These are phyloP conservation scores for Leccinellum rugosiceps DNA, from an alignment of 768 basidiomycete genomes.

Conservation along the genomic window DNA sequence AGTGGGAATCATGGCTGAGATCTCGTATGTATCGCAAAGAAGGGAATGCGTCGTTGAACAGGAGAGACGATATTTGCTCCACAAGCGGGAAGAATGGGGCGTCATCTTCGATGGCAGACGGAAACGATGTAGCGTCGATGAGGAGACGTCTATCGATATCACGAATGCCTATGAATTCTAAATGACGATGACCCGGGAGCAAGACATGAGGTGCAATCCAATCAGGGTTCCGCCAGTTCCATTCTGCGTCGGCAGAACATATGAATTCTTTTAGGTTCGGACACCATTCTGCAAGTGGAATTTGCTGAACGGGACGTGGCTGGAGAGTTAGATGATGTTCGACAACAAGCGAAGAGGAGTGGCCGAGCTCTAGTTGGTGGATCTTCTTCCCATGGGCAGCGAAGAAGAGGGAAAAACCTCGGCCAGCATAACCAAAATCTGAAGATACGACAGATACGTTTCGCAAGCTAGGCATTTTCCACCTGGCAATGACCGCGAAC, in stretches of 20 bases:
- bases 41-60: constrained; percentile 61
- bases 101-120: constrained; percentile 34
- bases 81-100: constrained; percentile 61
- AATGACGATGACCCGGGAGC: constrained; percentile 56
- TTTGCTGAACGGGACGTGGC: constrained; percentile 32
- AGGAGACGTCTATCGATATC: constrained; percentile 63
- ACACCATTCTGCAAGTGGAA: constrained; percentile 64
- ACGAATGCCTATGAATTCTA: constrained; percentile 68
- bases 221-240: constrained; percentile 77
- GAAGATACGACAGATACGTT: constrained; percentile 67
- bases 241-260: constrained; percentile 73
- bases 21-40: constrained; percentile 58
- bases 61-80: constrained; percentile 61
- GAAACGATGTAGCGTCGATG: constrained; percentile 39
- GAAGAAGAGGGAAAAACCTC: constrained; percentile 66
- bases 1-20: constrained; percentile 57
- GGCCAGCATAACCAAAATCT: constrained; percentile 67
- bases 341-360: constrained; percentile 62
- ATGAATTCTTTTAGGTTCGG: constrained; percentile 69
- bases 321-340: constrained; percentile 61
- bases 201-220: constrained; percentile 79
- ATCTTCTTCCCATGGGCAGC: constrained; percentile 60
- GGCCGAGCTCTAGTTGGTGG: constrained; percentile 67
- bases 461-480: constrained; percentile 61
- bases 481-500: constrained; percentile 60